These are phyloP conservation scores for Tanacetum coccineum DNA, from an alignment of 129 eudicot species.

Conservation along the genomic window DNA sequence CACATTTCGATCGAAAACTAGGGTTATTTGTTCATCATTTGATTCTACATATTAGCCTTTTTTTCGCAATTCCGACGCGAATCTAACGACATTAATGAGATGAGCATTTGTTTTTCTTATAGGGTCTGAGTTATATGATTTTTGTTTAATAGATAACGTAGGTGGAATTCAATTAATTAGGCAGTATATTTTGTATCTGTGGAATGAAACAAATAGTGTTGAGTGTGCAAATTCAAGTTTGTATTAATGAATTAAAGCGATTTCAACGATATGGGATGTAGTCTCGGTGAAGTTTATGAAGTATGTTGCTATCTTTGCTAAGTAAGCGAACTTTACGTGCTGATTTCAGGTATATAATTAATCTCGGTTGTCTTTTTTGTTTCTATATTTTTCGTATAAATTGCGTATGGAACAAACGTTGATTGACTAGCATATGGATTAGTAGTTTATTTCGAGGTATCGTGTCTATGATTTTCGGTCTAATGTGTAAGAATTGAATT, in stretches of 20 bases:
- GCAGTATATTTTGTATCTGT: constrained; percentile 15
- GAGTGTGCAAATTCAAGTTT: constrained; percentile 24
- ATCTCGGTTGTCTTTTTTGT: neutral
- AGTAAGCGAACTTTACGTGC: constrained; percentile 76
- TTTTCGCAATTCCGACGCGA: neutral
- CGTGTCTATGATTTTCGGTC: neutral
- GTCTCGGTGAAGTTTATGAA: constrained; percentile 32
- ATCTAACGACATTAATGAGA: constrained; percentile 3
- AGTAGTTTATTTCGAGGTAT: no score
- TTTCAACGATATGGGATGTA: constrained; percentile 27
- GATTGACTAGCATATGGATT: neutral
- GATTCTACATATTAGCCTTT: constrained; percentile 8
- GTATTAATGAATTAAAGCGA: constrained; percentile 19
- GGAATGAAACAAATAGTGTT: constrained; percentile 5
- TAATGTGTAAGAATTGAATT: constrained; percentile 10
- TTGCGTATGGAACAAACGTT: neutral
- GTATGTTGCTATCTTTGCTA: constrained; percentile 91
- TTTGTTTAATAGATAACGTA: constrained; percentile 12
- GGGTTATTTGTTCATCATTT: constrained; percentile 25
- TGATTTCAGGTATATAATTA: constrained; percentile 66
- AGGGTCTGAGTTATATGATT: constrained; percentile 4
- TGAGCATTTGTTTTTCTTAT: no score
- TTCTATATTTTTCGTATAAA: neutral
- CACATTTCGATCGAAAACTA: constrained; percentile 22
- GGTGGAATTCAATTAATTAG: neutral